These are phyloP conservation scores for Paramyrothecium roridum DNA, from an alignment of 2,329 filamentous ascomycete species.

Conservation along the genomic window DNA sequence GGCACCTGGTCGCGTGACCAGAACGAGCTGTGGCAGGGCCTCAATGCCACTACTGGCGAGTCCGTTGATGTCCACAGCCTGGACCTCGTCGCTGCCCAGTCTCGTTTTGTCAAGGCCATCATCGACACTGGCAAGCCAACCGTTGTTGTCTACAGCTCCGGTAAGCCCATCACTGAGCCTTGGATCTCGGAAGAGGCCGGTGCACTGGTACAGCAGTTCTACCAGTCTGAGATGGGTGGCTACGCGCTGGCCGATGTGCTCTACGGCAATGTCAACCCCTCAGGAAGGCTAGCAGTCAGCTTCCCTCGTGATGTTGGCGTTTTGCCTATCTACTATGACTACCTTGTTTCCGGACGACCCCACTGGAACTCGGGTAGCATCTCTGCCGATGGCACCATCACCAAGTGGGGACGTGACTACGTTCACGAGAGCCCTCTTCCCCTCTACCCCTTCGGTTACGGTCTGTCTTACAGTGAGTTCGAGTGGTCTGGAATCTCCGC, in stretches of 20 bases:
- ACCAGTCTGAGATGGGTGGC: conserved; percentile 67
- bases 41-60: conserved; percentile 74
- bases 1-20: conserved; percentile 77
- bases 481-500: conserved; percentile 52
- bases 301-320: conserved; percentile 67
- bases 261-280: conserved; percentile 63
- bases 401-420: conserved; percentile 61
- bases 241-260: conserved; percentile 64
- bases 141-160: conserved; percentile 64
- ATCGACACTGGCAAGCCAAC: conserved; percentile 66
- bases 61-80: conserved; percentile 65
- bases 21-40: conserved; percentile 63
- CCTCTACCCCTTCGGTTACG: conserved; percentile 65
- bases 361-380: conserved; percentile 49
- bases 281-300: conserved; percentile 62
- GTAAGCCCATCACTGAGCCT: conserved; percentile 69
- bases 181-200: conserved; percentile 66
- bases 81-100: conserved; percentile 68
- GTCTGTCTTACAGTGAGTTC: conserved; percentile 63
- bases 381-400: conserved; percentile 55
- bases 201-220: conserved; percentile 72
- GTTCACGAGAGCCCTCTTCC: conserved; percentile 58
- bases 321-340: conserved; percentile 69
- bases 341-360: conserved; percentile 62
- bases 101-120: conserved; percentile 62